Evolutionary conservation across 345 rosid species (phyloP), one percentile per base, ranked within the genome.

Genomic region (Citrus unshiu): DNA sequence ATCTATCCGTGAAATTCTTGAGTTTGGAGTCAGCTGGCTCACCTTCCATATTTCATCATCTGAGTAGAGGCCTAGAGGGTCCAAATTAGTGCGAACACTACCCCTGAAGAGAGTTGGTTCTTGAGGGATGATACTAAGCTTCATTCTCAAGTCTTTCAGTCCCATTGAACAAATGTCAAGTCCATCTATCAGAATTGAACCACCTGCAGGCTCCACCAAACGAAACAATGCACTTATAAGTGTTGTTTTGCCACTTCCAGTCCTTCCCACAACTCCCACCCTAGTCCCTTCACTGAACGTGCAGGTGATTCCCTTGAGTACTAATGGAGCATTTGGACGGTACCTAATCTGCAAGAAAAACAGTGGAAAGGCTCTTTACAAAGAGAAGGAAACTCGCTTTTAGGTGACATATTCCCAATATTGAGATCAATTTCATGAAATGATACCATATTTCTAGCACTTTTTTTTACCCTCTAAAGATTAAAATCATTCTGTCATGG

Each of bases 51-150:
- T 89, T 78, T 93, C 93, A 54, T 79, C 78, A 30, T 95, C 96
- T 3, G 96, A 81, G 73, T 88, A 87, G 80, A 90, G 87, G 77
- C 95, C 91, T 60, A 95, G 77, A 79, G 99, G 99, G 69, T 93
- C 99, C 78, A 93, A 83, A 81, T 93, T 95, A 9, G 93, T 91
- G 51, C 99, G 85, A 51, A 95, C 85, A 58, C 95, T 90, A 27
- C 97, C 99, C 70, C 88, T 80, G 79, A 95, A 93, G 65, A 93
- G 95, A 72, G 97, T 89, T 75, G 99, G 93, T 13, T 95, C 99
- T 81, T 95, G 99, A 81, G 99, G 99, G 80, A 95, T 93, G 81
- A 93, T 93, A 84, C 99, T 90, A n/a, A 95, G 93, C 83, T 91
- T 95, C 88, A 85, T 83, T 70, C 99, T 92, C 79, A 95, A 73